phyloP scores from a whole-genome alignment of 2,329 filamentous ascomycete genomes.

The Huntiella bhutanensis region DNA sequence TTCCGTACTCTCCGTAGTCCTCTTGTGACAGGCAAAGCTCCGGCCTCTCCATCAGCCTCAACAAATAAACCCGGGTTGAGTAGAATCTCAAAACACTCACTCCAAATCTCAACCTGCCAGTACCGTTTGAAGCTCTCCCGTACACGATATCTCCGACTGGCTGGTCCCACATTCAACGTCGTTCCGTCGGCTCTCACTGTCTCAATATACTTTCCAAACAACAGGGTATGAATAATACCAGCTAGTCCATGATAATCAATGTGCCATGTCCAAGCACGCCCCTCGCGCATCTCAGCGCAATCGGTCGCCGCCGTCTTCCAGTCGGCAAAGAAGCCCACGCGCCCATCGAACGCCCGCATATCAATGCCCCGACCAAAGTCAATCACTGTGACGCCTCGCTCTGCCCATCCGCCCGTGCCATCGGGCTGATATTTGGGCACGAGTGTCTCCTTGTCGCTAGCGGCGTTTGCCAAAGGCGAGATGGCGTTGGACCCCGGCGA shows the following conservation, averaged over 20 bases:
- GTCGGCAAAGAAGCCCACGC: conserved; percentile 71
- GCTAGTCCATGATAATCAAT: conserved; percentile 91
- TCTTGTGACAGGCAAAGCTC: conserved; percentile 52
- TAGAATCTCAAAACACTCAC: conserved; percentile 61
- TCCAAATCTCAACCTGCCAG: conserved; percentile 91
- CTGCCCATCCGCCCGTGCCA: conserved; percentile 59
- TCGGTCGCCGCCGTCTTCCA: conserved; percentile 80
- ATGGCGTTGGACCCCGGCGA: conserved; percentile 18
- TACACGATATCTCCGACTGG: conserved; percentile 54
- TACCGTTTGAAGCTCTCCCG: conserved; percentile 78
- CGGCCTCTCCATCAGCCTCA: conserved; percentile 30
- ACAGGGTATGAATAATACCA: conserved; percentile 66
- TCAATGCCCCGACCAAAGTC: conserved; percentile 93
- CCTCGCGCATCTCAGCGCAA: conserved; percentile 88
- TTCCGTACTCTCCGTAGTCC: conserved; percentile 51
- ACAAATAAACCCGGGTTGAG: conserved; percentile 59
- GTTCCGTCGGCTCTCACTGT: conserved; percentile 39
- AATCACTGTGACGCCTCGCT: conserved; percentile 68
- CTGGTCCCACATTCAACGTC: conserved; percentile 29
- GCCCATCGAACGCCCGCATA: conserved; percentile 61
- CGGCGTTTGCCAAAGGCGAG: not conserved
- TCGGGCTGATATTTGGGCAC: conserved; percentile 48
- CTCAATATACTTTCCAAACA: conserved; percentile 92
- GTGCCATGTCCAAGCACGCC: conserved; percentile 91
- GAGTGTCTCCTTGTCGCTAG: conserved; percentile 21